Evolutionary conservation across 164 flowering plant genomes (phyloP), one percentile per base, ranked within the genome.

Genomic region (grape (Vitis vinifera)): DNA sequence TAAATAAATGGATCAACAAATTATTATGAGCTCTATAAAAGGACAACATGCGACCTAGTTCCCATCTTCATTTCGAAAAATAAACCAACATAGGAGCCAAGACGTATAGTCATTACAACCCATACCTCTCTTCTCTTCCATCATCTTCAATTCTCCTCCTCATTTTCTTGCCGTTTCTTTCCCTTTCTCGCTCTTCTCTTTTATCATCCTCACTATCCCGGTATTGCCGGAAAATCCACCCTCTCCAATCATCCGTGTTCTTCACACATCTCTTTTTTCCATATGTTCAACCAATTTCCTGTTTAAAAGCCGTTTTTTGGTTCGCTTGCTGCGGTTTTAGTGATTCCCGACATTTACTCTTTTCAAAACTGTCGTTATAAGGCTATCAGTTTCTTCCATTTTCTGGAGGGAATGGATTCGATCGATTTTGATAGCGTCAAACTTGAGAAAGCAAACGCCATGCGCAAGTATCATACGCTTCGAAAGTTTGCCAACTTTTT

Each of bases 401-500:
- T 23, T 23, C 27, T 23, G 27, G 27, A 23, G 27, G 23, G 17
- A 9, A 76, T 76, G 76, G 70, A 55, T 27, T 64, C 65, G 10
- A 19, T 57, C 15, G 71, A 68, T 6, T 47, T 73, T 10, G 80
- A 86, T 55, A 55, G 10, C 53, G 73, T 86, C 10, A 75, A 73
- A 66, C 56, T 67, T 2, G 83, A 78, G 78, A 83, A 81, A 62
- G 71, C 51, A 11, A 75, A 76, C 2, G 85, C 79, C 9, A 62
- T 77, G 65, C 63, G 67, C 29, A 48, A 69, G 12, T 83, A 63
- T 63, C 49, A 15, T 13, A 61, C 70, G 8, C 70, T 68, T 16
- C 69, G 67, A 4, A 68, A 53, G 51, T 19, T 82, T 19, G 71
- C 50, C n/a, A 76, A 56, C 16, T 2, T 84, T 10, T 58, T 72